Evolutionary conservation across 768 basidiomycete species (phyloP).

Genomic region (Coprinopsis strossmayeri): DNA sequence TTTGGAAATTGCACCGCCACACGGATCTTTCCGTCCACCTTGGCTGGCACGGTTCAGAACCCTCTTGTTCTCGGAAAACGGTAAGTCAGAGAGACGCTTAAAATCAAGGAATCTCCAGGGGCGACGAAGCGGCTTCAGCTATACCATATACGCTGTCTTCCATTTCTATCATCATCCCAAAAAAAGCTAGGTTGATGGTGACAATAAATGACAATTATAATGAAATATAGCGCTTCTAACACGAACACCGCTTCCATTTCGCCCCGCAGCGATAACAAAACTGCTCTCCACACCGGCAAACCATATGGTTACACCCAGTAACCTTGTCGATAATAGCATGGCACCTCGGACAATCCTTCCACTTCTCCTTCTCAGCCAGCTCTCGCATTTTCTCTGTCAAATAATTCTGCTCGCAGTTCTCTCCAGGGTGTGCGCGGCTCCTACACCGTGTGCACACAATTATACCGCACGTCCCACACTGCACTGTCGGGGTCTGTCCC

Average conservation of each 20-base stretch:
- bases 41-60: background rate
- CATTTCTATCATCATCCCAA: no score
- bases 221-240: no score
- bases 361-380: constrained; percentile 8
- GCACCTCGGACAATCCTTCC: constrained; percentile 10
- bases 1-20: constrained; percentile 5
- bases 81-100: no score
- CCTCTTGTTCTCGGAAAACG: background rate
- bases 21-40: constrained; percentile 7
- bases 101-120: no score
- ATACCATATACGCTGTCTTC: no score
- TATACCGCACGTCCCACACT: constrained; percentile 3
- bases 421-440: constrained; percentile 8
- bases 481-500: background rate
- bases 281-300: constrained; percentile 10
- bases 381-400: background rate
- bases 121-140: no score
- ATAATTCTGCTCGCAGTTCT: constrained; percentile 8
- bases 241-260: constrained; percentile 9
- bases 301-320: constrained; percentile 13
- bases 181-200: no score
- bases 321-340: constrained; percentile 10
- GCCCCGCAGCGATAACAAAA: constrained; percentile 13
- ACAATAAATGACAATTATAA: no score
- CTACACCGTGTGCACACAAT: constrained; percentile 9